Percentiles rank a stretch among this genome's conserved stretches.
These are phyloP conservation scores for Dipodascopsis tothii DNA, from an alignment of 805 yeast genomes.

Conservation along the genomic window DNA sequence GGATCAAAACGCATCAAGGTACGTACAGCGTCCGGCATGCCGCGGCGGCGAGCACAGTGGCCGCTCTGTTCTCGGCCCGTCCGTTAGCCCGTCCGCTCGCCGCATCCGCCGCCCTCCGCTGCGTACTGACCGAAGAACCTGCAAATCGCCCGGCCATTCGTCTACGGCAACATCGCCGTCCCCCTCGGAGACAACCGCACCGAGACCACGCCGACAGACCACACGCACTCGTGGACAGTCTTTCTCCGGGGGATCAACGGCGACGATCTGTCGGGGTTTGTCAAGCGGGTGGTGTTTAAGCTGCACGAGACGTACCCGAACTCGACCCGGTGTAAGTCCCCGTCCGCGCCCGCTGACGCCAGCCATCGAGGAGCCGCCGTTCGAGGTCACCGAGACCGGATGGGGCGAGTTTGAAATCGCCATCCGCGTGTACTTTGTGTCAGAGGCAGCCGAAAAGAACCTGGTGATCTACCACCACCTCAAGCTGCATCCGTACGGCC, in stretches of 20 bases:
- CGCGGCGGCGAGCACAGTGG: too few species aligned
- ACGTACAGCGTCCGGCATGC: too few species aligned
- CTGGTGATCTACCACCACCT: constrained; percentile 79
- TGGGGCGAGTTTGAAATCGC: constrained; percentile 99
- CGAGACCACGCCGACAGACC: constrained; percentile 68
- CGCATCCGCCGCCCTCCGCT: too few species aligned
- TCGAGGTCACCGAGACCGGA: constrained; percentile 92
- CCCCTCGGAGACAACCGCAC: constrained; percentile 51
- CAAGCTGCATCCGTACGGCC: constrained; percentile 78
- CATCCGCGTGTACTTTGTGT: constrained; percentile 74
- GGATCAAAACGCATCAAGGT: constrained; percentile 29
- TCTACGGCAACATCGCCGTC: constrained; percentile 73
- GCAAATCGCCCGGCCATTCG: constrained; percentile 61
- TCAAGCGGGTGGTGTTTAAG: constrained; percentile 88
- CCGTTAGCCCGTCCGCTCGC: too few species aligned
- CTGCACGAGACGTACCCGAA: constrained; percentile 89
- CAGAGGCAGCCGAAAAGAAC: constrained; percentile 84
- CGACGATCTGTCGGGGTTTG: constrained; percentile 69
- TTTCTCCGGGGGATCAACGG: constrained; percentile 76
- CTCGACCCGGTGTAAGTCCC: constrained; percentile 51
- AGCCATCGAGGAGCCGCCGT: constrained; percentile 81
- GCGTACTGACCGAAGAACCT: too few species aligned
- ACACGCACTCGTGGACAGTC: constrained; percentile 93
- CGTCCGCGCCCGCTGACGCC: background rate
- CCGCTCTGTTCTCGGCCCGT: too few species aligned